Conservation (phyloP, 2,329 filamentous ascomycete genomes). For the Alternaria infectoria region DNA sequence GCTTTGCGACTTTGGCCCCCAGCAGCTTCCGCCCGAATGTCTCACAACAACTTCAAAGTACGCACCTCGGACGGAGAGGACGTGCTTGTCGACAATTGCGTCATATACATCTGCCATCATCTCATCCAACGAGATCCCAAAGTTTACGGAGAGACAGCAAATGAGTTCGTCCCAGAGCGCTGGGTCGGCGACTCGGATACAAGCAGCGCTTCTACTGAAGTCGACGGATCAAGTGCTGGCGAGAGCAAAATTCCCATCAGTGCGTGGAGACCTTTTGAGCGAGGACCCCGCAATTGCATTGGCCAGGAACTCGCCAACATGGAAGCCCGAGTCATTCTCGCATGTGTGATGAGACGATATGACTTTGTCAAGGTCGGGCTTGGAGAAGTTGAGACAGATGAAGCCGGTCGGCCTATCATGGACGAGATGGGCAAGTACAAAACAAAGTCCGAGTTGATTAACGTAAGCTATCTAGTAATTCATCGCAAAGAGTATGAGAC, state of each 20-base stretch:
- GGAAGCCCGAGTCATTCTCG: constrained; percentile 60
- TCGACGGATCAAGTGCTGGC: constrained; percentile 10
- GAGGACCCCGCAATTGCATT: constrained; percentile 63
- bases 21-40: constrained; percentile 52
- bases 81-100: constrained; percentile 52
- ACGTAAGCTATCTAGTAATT: constrained; percentile 28
- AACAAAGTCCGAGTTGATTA: constrained; percentile 41
- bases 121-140: constrained; percentile 47
- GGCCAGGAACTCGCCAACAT: constrained; percentile 64
- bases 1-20: constrained; percentile 61
- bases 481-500: constrained; percentile 7
- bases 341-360: constrained; percentile 42
- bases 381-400: constrained; percentile 35
- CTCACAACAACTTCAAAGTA: constrained; percentile 50
- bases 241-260: constrained; percentile 44
- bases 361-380: constrained; percentile 45
- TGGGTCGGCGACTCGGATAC: constrained; percentile 48
- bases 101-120: constrained; percentile 53
- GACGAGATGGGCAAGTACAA: constrained; percentile 37
- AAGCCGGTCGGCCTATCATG: constrained; percentile 31
- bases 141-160: constrained; percentile 40
- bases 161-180: constrained; percentile 45
- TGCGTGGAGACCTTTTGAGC: constrained; percentile 63
- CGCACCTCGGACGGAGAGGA: constrained; percentile 52
- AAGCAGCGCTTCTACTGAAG: constrained; percentile 21